phyloP scores from a whole-genome alignment of 73 alveolate genomes.

The Tetrahymena borealis region DNA sequence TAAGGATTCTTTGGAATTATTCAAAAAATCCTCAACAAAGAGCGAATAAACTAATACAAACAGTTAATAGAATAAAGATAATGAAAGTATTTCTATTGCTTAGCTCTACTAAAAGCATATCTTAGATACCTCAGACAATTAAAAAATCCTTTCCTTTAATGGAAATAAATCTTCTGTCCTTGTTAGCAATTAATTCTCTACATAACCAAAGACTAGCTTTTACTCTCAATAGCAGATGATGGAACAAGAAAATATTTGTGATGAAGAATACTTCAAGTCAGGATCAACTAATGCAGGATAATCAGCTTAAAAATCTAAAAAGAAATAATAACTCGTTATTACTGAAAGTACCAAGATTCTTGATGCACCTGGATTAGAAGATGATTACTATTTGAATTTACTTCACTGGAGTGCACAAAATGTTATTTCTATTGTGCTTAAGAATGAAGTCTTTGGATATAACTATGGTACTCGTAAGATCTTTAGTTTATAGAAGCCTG shows the following conservation, averaged over 20 bases:
- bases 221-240: background rate
- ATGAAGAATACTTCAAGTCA: background rate
- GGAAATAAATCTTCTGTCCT: background rate
- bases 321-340: slow-evolving; percentile 29
- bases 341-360: slow-evolving; percentile 73
- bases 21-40: background rate
- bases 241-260: background rate
- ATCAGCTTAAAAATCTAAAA: background rate
- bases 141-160: background rate
- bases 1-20: background rate
- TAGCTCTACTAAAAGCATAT: background rate
- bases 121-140: background rate
- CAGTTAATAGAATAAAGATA: background rate
- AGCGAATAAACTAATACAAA: background rate
- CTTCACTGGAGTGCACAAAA: slow-evolving; percentile 81
- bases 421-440: slow-evolving; percentile 79
- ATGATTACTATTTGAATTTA: slow-evolving; percentile 79
- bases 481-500: slow-evolving; percentile 51
- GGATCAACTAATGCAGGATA: background rate
- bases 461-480: slow-evolving; percentile 58
- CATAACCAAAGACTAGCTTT: background rate
- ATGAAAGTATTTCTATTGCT: background rate
- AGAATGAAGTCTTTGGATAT: slow-evolving; percentile 69
- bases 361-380: slow-evolving; percentile 90
- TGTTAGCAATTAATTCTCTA: background rate